Base-by-base conservation (phyloP, 805 yeast species). In the Cyberlindnera samutprakarnensis region DNA sequence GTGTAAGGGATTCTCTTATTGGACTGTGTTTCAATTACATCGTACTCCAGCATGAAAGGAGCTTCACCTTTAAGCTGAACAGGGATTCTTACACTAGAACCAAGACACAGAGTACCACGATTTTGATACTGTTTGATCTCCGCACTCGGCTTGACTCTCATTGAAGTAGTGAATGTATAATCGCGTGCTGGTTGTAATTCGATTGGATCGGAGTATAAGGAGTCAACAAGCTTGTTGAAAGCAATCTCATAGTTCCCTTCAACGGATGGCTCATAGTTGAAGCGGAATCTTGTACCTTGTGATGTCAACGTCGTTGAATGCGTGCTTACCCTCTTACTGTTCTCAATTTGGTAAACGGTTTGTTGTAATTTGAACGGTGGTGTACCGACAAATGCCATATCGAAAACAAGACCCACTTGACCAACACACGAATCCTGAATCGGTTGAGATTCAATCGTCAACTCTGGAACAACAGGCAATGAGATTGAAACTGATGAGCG, bases 341-440 rank as follows among this genome's bases (percentile, higher is more conserved):
- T 56, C 23, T 66, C 61, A 11, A 73, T 50, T 35, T 73, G 71
- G 46, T 72, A 81, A 11, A 79, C 75, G 27, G 70, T 67, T 38
- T 79, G 78, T 25, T 66, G 69, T 16, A 86, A 66, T 33, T 67
- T 68, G 59, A 81, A 92, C 2, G 97, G 96, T 1, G 95, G 82
- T 18, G 77, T 72, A 13, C 98, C 97, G 5, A 70, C 61, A 31
- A 80, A 64, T 1, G 68, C 56, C 36, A 88, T 64, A 31, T 78
- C 83, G 39, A 85, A 86, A 20, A 68, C 65, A 37, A 87, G 75
- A 0, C 96, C 98, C 7, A 86, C 78, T 27, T 87, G 85, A 0
- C 98, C 98, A 19, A 92, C 82, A 61, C 99, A 92, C 30, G 80
- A 73, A 47, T 90, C 97, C 17, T 75, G 64, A 3, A 90, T 74